Base-by-base conservation (phyloP, 495 filamentous ascomycete genomes). In the Neurospora sp. region DNA sequence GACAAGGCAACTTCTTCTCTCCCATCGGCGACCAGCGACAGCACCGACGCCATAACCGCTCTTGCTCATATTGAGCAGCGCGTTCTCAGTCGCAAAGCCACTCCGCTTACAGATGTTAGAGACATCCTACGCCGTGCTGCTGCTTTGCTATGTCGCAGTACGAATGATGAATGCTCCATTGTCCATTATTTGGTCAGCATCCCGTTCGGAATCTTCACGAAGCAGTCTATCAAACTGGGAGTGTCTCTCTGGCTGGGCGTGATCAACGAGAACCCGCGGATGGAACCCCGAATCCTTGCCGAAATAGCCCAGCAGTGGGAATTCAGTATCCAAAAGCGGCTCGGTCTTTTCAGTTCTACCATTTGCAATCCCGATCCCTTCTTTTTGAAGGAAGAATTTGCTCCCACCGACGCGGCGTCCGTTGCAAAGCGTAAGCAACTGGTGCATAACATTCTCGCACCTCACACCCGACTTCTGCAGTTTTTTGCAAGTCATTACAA, bases 211-310 rank as follows among this genome's bases (percentile, higher is more conserved):
- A 88, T 96, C 31, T 98, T 99, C 80, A 94, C 92, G 5, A 97
- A 96, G 81, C 93, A 97, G 79, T 92, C 93, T 18, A 96, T 99
- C 79, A 96, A 97, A 77, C 89, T 97, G 10, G 96, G 96, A 20
- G 91, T 98, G 39, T 97, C 94, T 20, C 87, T 98, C 10, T 99
- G 96, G 96, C 88, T 97, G 59, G 94, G 94, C 38, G 91, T 98
- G 8, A 98, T 98, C 76, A 94, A 98, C 79, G 96, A 98, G 78
- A 98, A 97, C 78, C 94, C 95, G 18, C 87, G 86, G 69, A 89
- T 97, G 82, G 93, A 97, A 78, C 85, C 94, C 1, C 90, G 92
- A 66, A 88, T 99, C 69, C 79, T 98, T 31, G 88, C 88, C 62
- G 93, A 96, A 77, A 90, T 98, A 74, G 91, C 91, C 4, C 90